These are phyloP conservation scores for Ceratobasidium sp. DNA, from an alignment of 1,284 basidiomycete species.

Conservation along the genomic window DNA sequence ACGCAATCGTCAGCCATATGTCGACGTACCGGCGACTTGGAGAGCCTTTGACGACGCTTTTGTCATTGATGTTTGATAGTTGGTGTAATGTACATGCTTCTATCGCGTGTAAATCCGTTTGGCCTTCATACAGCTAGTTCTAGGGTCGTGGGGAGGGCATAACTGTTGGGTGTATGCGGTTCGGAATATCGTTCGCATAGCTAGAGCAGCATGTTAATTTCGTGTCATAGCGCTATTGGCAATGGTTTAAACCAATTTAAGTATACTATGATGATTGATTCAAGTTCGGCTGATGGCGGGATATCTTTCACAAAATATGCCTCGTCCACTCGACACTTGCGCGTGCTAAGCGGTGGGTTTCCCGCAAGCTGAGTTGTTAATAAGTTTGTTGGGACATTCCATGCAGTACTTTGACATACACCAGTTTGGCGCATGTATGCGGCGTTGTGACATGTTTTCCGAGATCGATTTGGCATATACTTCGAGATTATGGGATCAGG, in stretches of 20 bases:
- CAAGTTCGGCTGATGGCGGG: not conserved
- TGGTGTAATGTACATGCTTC: not conserved
- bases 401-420: too few relatives aligned
- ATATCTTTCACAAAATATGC: not conserved
- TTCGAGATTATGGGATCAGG: conserved; percentile 13
- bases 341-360: too few relatives aligned
- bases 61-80: conserved; percentile 28
- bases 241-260: too few relatives aligned
- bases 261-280: not conserved
- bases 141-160: not conserved
- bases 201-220: too few relatives aligned
- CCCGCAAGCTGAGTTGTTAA: too few relatives aligned
- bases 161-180: not conserved
- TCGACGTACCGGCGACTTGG: conserved; percentile 23
- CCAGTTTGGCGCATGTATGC: not conserved
- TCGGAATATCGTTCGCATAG: not conserved
- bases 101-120: not conserved
- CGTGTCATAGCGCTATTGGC: too few relatives aligned
- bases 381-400: not conserved
- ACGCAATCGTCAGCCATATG: conserved; percentile 17
- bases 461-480: not conserved
- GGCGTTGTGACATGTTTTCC: not conserved
- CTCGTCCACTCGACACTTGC: too few relatives aligned
- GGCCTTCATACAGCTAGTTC: not conserved
- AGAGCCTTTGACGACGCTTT: conserved; percentile 24